Evolutionary conservation across 148 eudicot genomes (phyloP).

Genomic region (Rhododendron mucronatum): DNA sequence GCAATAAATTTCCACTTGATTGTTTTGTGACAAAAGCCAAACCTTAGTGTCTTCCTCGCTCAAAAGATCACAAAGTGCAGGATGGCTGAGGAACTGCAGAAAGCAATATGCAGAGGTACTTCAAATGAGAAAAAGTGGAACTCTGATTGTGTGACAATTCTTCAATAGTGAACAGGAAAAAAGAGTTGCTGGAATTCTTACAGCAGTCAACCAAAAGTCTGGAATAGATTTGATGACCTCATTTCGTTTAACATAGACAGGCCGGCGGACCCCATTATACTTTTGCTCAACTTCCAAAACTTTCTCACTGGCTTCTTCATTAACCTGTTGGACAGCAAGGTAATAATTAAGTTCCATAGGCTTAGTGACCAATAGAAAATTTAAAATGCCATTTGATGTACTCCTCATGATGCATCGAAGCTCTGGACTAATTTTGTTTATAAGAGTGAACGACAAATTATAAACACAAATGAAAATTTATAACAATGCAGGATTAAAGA

Average conservation of each 20-base stretch:
- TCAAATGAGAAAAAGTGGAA: not conserved
- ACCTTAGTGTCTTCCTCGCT: slow-evolving; percentile 82
- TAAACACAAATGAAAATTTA: not conserved
- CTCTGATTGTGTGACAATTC: not conserved
- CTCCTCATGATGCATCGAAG: not conserved
- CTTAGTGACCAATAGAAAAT: not conserved
- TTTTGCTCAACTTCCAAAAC: slow-evolving; percentile 81
- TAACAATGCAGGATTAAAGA: not conserved
- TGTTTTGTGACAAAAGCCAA: not conserved
- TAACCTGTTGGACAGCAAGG: slow-evolving; percentile 38
- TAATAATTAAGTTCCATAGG: not conserved
- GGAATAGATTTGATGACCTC: slow-evolving; percentile 76
- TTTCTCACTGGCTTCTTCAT: slow-evolving; percentile 79
- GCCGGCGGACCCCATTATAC: slow-evolving; percentile 66
- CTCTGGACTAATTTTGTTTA: not conserved
- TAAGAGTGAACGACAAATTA: not conserved
- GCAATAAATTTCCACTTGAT: not conserved
- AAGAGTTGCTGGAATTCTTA: slow-evolving; percentile 26
- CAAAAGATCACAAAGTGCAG: slow-evolving; percentile 68
- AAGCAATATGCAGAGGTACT: slow-evolving; percentile 7
- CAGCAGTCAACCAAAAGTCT: slow-evolving; percentile 91
- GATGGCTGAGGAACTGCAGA: slow-evolving; percentile 82
- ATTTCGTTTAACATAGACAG: slow-evolving; percentile 63
- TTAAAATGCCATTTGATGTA: not conserved
- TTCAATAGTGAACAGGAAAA: not conserved